Base-by-base conservation (phyloP, 257 asterid genomes). In the Galeopsis tetrahit region DNA sequence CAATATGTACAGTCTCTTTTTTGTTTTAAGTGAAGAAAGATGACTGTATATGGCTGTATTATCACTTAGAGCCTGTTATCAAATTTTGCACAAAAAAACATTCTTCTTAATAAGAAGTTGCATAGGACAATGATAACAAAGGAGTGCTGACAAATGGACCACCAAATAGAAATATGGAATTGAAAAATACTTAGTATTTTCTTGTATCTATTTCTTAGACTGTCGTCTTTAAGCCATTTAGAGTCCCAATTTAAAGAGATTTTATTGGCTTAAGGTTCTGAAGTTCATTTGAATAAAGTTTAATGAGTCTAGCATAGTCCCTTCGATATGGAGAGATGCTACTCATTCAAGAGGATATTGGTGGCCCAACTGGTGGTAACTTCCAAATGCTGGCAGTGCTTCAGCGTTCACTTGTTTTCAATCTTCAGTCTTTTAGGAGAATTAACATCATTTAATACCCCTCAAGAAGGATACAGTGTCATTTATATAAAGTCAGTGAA, bases 81-180 rank as follows among this genome's bases (percentile, higher is more conserved):
- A 57, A 10, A 57, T 7, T 57, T 57, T 57, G 28, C 9, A 4
- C 5, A 51, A 3, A 10, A 57, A 7, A 13, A 11, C 28, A 2
- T 32, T 66, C 63, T 36, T 13, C 31, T 53, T 51, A 52, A 17
- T 63, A 44, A 8, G 71, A 69, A 69, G 60, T 21, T 53, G 7
- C 58, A 34, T 49, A 31, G 5, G 36, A 72, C 66, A 21, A 61
- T 15, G 34, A 56, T 2, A 14, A 3, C 57, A 48, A 28, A 56
- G 21, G 40, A 65, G 52, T 56, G 73, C 53, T 63, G 55, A 59
- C 13, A 43, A 61, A 63, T 49, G 34, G 71, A 63, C 62, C 36
- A 15, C 56, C 51, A 51, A 52, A 63, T 56, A 53, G 68, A 62
- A 53, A 52, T 52, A 63, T 56, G 62, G 68, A 62, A 53, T 15